Evolutionary conservation across 257 asterid species (phyloP).

Genomic region (Solanum sparsipilum): DNA sequence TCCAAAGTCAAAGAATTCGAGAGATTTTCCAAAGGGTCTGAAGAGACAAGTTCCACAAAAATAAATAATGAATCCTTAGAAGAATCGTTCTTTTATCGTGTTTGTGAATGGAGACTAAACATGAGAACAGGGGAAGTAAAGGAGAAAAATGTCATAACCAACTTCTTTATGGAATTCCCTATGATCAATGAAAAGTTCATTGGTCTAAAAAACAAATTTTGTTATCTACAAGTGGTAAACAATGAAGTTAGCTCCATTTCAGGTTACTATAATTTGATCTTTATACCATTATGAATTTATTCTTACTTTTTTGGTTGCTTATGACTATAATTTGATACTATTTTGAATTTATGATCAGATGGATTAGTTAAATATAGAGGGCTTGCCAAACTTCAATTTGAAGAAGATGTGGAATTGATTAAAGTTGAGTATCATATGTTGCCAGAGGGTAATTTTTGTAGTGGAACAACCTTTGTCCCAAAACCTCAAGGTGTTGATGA

Average conservation of each 20-base stretch:
- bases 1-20: conserved; percentile 38
- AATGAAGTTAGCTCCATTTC: conserved; percentile 32
- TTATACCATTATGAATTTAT: neutral
- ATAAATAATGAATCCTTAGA: conserved; percentile 3
- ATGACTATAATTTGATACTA: neutral
- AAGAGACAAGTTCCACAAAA: conserved; percentile 4
- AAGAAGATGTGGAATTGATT: neutral
- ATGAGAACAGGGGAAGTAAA: conserved; percentile 34
- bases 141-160: conserved; percentile 34
- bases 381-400: neutral
- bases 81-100: conserved; percentile 22
- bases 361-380: neutral
- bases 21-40: conserved; percentile 45
- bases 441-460: conserved; percentile 8
- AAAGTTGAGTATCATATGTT: conserved; percentile 13
- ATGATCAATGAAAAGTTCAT: conserved; percentile 33
- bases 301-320: neutral
- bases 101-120: conserved; percentile 61
- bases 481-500: conserved; percentile 4
- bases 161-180: conserved; percentile 58
- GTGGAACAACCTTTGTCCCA: conserved; percentile 13
- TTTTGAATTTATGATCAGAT: neutral
- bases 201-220: conserved; percentile 29
- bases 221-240: conserved; percentile 40
- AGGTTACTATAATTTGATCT: conserved; percentile 12